Base-by-base conservation (phyloP, 495 filamentous ascomycete species). In the Oidiodendron maius region DNA sequence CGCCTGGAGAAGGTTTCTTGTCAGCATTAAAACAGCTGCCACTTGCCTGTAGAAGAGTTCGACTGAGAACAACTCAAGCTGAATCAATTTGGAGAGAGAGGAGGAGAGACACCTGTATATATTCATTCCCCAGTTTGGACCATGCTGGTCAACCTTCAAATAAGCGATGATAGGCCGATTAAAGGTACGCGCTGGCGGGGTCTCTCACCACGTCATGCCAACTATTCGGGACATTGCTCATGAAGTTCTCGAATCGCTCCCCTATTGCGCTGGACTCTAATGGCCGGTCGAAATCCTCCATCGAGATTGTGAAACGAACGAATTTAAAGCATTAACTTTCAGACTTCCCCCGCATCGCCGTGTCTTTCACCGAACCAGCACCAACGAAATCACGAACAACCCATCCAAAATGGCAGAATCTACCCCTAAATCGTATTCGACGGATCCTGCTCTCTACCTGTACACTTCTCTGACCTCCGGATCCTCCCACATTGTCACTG, bases 401-500 rank as follows among this genome's bases (percentile, higher is more conserved):
- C 17, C 10, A 24, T 40, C 11, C 51, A 52, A 46, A 18, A 61
- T 61, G 58, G 50, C 55, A 16, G 52, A 56, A 26, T 48, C 59
- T 45, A 28, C 55, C 12, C 22, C 52, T 9, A 70, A 65, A 53
- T 71, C 79, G 36, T 86, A 83, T 69, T 82, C 83, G 48, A 75
- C 77, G 43, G 87, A 94, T 68, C 77, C 84, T 8, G 83, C 84
- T 17, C 82, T 96, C 32, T 96, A 91, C 69, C 82, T 96, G 61
- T 95, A 91, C 71, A 95, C 91, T 46, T 95, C 89, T 55, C 75
- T 96, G 20, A 95, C 91, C n/a, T 86, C 90, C 47, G 91, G 91
- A 53, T 95, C 89, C 4, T 95, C 90, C n/a, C 89, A 95, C 66
- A 96, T 97, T 66, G 82, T 96, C 57, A 97, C 93, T 30, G 93